Percentiles rank a stretch among this genome's conserved stretches.
Evolutionary conservation across 768 basidiomycete species (phyloP).

Genomic region (Leucogyrophana mollusca): DNA sequence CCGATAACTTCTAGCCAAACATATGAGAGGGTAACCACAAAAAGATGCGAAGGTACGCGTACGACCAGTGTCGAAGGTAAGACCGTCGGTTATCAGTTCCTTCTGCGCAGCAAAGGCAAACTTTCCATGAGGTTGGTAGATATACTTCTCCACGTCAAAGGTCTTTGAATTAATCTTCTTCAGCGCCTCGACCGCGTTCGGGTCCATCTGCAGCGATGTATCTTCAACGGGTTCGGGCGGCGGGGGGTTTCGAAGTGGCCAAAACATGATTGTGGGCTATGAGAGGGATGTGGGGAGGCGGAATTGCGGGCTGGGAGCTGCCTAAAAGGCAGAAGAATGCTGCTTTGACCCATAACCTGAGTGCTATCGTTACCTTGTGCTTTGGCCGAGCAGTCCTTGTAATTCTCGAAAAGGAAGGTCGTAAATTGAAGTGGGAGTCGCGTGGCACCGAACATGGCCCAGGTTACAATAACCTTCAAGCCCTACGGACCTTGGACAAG

Average conservation of each 20-base stretch:
- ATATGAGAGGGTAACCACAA: not conserved
- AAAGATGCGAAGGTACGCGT: not conserved
- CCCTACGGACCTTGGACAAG: not conserved
- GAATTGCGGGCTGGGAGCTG: not conserved
- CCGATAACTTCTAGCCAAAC: not conserved
- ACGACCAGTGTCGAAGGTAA: not conserved
- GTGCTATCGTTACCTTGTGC: not conserved
- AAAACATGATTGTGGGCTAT: not conserved
- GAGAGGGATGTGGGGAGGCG: not conserved
- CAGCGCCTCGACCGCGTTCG: not conserved
- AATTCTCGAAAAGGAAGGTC: not conserved
- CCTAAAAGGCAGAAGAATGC: not conserved
- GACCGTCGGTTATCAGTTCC: not conserved
- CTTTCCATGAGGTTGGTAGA: slow-evolving; percentile 11
- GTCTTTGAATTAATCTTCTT: slow-evolving; percentile 4
- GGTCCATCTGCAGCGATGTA: no score
- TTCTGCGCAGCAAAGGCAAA: slow-evolving; percentile 5
- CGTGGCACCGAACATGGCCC: no score
- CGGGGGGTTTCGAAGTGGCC: not conserved
- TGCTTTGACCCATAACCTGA: not conserved
- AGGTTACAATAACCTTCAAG: no score
- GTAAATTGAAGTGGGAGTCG: no score
- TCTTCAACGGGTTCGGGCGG: not conserved
- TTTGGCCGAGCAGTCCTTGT: not conserved
- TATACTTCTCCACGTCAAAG: slow-evolving; percentile 5